These are phyloP conservation scores for Eimeria maxima DNA, from an alignment of 169 alveolate species.

Conservation along the genomic window DNA sequence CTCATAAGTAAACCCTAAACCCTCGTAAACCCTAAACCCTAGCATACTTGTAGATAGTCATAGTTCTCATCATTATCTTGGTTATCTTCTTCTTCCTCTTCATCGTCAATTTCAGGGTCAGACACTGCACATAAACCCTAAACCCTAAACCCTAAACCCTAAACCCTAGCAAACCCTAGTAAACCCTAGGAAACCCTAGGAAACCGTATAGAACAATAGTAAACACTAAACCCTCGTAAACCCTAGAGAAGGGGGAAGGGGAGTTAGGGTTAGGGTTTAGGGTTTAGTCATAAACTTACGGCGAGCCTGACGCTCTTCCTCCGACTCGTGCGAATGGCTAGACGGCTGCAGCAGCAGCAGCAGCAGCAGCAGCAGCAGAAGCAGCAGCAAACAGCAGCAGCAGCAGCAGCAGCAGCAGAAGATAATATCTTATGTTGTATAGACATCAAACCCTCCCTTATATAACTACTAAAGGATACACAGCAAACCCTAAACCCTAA, in stretches of 20 bases:
- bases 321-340: neutral
- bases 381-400: slow-evolving; percentile 29
- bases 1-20: neutral
- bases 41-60: slow-evolving; percentile 8
- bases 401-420: slow-evolving; percentile 6
- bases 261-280: no score
- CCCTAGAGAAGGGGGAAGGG: no score
- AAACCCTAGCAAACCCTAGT: no score
- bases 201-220: no score
- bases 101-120: slow-evolving; percentile 14
- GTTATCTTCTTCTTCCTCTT: slow-evolving; percentile 24
- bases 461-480: no score
- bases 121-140: no score
- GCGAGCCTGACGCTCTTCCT: slow-evolving; percentile 38
- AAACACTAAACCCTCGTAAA: no score
- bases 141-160: no score
- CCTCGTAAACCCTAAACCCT: no score
- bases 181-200: no score
- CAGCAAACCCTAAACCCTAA: neutral
- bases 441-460: no score
- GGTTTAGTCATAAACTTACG: neutral
- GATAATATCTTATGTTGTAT: neutral
- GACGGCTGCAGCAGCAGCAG: no score
- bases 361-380: slow-evolving; percentile 52
- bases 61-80: slow-evolving; percentile 40